Percentiles rank a stretch among this genome's conserved stretches.
Evolutionary conservation across 2,329 filamentous ascomycete species (phyloP).

Genomic region (Aureobasidium sp.): DNA sequence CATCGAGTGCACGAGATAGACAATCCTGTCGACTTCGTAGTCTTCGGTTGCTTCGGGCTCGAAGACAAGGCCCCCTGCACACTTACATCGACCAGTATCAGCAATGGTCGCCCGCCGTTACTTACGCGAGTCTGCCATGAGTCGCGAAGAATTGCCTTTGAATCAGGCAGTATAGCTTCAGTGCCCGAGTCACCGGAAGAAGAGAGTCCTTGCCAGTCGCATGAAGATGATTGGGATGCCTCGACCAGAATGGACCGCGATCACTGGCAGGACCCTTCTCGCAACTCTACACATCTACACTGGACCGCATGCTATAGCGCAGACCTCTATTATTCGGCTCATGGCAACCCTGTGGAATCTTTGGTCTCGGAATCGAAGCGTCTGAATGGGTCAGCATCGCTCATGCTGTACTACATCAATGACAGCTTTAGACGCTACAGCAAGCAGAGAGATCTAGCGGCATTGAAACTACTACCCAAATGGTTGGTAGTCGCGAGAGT

Average conservation of each 20-base stretch:
- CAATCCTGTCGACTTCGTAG: neutral
- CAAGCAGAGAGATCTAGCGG: neutral
- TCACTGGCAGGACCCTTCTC: neutral
- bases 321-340: too few relatives aligned
- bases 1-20: constrained; percentile 17
- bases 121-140: constrained; percentile 17
- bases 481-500: constrained; percentile 16
- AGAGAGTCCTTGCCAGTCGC: neutral
- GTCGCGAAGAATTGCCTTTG: constrained; percentile 12
- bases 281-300: constrained; percentile 7
- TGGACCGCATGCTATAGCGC: neutral
- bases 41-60: neutral
- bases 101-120: constrained; percentile 14
- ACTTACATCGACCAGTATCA: neutral
- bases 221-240: too few relatives aligned
- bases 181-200: neutral
- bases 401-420: neutral
- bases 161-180: neutral
- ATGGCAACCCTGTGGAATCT: neutral
- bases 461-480: constrained; percentile 8
- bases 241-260: too few relatives aligned
- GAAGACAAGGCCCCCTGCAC: constrained; percentile 1
- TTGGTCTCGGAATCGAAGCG: neutral
- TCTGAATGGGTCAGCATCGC: constrained; percentile 1
- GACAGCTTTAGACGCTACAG: neutral